phyloP scores from a whole-genome alignment of 106 monocot species.

The Chionographis japonica region DNA sequence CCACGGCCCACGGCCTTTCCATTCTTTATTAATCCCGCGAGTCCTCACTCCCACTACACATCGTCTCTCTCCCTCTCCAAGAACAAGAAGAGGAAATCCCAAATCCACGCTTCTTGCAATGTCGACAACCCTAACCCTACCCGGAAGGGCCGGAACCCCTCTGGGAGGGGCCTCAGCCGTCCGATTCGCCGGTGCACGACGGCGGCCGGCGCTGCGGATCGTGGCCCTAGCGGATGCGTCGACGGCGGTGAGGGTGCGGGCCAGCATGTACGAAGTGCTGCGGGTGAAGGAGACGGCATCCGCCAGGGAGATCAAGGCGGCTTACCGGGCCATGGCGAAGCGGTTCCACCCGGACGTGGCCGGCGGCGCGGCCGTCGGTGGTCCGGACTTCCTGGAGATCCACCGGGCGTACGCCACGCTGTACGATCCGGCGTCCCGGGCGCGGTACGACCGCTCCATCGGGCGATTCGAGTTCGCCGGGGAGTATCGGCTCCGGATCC shows the following conservation, averaged over 20 bases:
- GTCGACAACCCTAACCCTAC: too few species aligned
- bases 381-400: slow-evolving; percentile 36
- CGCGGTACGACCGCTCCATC: slow-evolving; percentile 31
- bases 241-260: not conserved
- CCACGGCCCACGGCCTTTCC: too few species aligned
- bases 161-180: too few species aligned
- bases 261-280: slow-evolving; percentile 26
- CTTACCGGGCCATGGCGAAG: slow-evolving; percentile 34
- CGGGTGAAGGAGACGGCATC: slow-evolving; percentile 25
- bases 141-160: too few species aligned
- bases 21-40: too few species aligned
- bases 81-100: too few species aligned
- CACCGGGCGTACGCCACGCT: slow-evolving; percentile 40
- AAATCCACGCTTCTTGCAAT: too few species aligned
- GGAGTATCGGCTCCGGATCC: slow-evolving; percentile 1
- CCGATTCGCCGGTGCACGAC: too few species aligned
- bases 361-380: not conserved
- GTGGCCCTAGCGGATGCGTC: not conserved
- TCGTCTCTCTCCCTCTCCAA: too few species aligned
- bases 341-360: slow-evolving; percentile 29
- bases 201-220: not conserved
- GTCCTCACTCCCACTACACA: too few species aligned
- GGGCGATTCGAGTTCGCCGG: not conserved
- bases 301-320: slow-evolving; percentile 24
- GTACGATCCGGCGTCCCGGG: slow-evolving; percentile 30